Conservation (phyloP, 352 stramenopile genomes). For the Pythium coloratum region DNA sequence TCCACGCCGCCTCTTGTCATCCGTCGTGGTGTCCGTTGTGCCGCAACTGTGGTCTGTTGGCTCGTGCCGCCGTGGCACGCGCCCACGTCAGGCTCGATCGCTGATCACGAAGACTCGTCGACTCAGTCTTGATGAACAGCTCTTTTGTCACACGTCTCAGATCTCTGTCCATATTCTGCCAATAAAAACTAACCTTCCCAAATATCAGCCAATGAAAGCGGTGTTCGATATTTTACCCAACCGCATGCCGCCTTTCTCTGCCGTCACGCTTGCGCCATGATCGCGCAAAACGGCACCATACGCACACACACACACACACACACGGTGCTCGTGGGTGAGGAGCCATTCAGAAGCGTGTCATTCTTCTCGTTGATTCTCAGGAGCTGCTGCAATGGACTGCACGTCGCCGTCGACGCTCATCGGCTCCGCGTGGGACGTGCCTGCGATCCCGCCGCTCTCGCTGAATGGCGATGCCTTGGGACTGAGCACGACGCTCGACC, state of each 20-base stretch:
- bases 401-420: slow-evolving; percentile 73
- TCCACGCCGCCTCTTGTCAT: neutral
- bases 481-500: slow-evolving; percentile 43
- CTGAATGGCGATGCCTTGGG: slow-evolving; percentile 26
- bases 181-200: neutral
- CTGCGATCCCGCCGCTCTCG: slow-evolving; percentile 32
- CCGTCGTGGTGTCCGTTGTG: neutral
- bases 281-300: slow-evolving; percentile 2
- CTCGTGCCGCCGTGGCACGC: slow-evolving; percentile 3
- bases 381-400: slow-evolving; percentile 51
- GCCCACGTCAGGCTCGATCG: neutral
- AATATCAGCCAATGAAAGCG: slow-evolving; percentile 3
- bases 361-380: neutral
- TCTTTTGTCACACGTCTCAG: slow-evolving; percentile 6
- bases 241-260: neutral
- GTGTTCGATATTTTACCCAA: neutral
- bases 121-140: neutral
- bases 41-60: neutral
- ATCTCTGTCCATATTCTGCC: neutral
- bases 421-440: slow-evolving; percentile 48
- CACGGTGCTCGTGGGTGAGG: neutral
- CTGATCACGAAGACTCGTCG: neutral
- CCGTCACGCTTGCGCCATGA: slow-evolving; percentile 13
- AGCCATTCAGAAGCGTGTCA: neutral
- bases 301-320: neutral